Conservation (phyloP, 768 basidiomycete genomes). For the Lentinus tigrinus region DNA sequence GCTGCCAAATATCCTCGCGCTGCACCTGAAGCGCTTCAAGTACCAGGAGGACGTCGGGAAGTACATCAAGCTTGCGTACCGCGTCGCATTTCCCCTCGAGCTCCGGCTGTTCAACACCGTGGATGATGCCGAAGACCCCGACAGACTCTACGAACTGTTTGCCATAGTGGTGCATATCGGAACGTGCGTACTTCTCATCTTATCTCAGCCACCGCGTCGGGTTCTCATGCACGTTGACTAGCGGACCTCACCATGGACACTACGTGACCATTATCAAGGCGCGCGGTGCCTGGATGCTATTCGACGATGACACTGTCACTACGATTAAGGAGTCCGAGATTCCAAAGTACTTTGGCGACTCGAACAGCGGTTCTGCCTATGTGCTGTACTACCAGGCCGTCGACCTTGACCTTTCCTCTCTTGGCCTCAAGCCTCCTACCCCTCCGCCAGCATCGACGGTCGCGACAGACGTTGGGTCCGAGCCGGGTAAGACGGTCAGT, state of each 20-base stretch:
- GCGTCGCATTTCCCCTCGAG: slow-evolving; percentile 94
- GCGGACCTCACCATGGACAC: slow-evolving; percentile 98
- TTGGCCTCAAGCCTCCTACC: slow-evolving; percentile 57
- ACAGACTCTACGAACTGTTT: slow-evolving; percentile 91
- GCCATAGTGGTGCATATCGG: slow-evolving; percentile 99
- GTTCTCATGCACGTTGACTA: slow-evolving; percentile 30
- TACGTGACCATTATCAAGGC: slow-evolving; percentile 95
- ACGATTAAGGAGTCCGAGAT: slow-evolving; percentile 88
- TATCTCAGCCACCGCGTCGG: not conserved
- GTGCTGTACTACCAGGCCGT: slow-evolving; percentile 96
- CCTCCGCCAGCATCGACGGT: slow-evolving; percentile 19
- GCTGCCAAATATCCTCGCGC: slow-evolving; percentile 89
- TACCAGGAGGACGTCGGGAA: slow-evolving; percentile 89
- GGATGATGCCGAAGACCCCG: slow-evolving; percentile 88
- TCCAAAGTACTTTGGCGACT: slow-evolving; percentile 92
- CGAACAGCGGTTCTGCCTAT: slow-evolving; percentile 84
- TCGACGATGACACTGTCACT: slow-evolving; percentile 94
- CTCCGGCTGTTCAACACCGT: slow-evolving; percentile 96
- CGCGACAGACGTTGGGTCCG: slow-evolving; percentile 12
- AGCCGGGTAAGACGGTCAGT: slow-evolving; percentile 12
- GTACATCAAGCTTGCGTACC: slow-evolving; percentile 94
- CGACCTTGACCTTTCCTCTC: slow-evolving; percentile 72
- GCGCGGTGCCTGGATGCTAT: slow-evolving; percentile 79
- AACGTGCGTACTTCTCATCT: slow-evolving; percentile 50
- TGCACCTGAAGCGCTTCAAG: slow-evolving; percentile 98